Evolutionary conservation across 2,329 filamentous ascomycete species (phyloP), one percentile per base, ranked within the genome.

Genomic region (Colletotrichum sp.): DNA sequence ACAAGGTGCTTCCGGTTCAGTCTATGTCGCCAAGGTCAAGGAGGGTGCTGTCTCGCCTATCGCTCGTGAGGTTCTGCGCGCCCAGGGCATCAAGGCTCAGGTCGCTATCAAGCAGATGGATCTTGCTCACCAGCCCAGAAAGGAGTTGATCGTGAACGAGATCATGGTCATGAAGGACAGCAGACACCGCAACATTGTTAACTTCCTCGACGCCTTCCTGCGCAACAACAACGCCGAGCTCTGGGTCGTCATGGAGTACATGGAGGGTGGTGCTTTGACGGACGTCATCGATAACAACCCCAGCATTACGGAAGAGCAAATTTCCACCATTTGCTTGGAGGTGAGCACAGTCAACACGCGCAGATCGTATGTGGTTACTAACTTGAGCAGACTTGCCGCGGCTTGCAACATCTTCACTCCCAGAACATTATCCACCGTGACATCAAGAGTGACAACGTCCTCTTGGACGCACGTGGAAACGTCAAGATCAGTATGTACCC

Each of bases 91-190:
- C 67, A 92, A 95, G 78, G 95, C 95, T 66, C 95, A 98, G 84
- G 97, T 99, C 77, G 97, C 97, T 57, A 99, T 99, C 84, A 99
- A 99, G 88, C 97, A 99, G 87, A 99, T 99, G 97, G 97, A 99
- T 87, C 91, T 99, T 72, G 95, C 96, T 67, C 97, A 98, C 83
- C 97, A 99, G 85, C 97, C 97, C 64, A 92, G 97, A 75, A 99
- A 99, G 89, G 97, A 99, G 86, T 88, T 99, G 82, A 99, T 99
- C 82, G 97, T 99, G 69, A 99, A 99, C 85, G 97, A 99, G 83
- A 99, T 99, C 82, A 98, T 99, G 88, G 97, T 99, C 76, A 99
- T 99, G 97, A 98, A 99, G 88, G 97, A 99, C 87, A 98, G 95
- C 89, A 95, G 96, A 84, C 97, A 99, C 85, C 93, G 94, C 77